phyloP scores from a whole-genome alignment of 1,284 basidiomycete genomes.

The Pisolithus thermaeus region DNA sequence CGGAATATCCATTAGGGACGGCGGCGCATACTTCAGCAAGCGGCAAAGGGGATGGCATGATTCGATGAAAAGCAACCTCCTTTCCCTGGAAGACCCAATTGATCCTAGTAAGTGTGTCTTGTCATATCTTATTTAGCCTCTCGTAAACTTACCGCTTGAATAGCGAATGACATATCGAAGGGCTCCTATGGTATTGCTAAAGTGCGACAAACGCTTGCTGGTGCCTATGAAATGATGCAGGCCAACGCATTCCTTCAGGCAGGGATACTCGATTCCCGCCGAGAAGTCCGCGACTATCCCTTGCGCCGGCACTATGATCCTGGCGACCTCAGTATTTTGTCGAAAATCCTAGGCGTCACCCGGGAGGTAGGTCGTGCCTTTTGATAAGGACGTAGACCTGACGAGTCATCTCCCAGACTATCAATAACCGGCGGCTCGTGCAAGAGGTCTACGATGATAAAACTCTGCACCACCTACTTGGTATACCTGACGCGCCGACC shows the following conservation, averaged over 20 bases:
- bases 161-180: constrained; percentile 90
- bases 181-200: constrained; percentile 83
- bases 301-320: constrained; percentile 44
- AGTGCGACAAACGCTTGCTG: constrained; percentile 79
- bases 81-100: constrained; percentile 94
- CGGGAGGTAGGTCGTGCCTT: constrained; percentile 53
- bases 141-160: constrained; percentile 2
- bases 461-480: constrained; percentile 57
- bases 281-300: constrained; percentile 39
- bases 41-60: constrained; percentile 74
- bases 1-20: constrained; percentile 85
- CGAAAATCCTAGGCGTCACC: constrained; percentile 76
- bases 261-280: constrained; percentile 50
- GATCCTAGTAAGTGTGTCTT: constrained; percentile 64
- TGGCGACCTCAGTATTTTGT: constrained; percentile 75
- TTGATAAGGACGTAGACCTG: constrained; percentile 6
- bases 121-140: constrained; percentile 5
- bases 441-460: constrained; percentile 64
- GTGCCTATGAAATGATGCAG: constrained; percentile 82
- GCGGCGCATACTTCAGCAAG: constrained; percentile 85
- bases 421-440: constrained; percentile 65
- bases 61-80: constrained; percentile 50
- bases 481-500: constrained; percentile 31
- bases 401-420: constrained; percentile 41
- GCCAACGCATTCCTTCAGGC: constrained; percentile 58